These are phyloP conservation scores for Beta vulgaris DNA, from an alignment of 148 eudicot genomes.

Conservation along the genomic window DNA sequence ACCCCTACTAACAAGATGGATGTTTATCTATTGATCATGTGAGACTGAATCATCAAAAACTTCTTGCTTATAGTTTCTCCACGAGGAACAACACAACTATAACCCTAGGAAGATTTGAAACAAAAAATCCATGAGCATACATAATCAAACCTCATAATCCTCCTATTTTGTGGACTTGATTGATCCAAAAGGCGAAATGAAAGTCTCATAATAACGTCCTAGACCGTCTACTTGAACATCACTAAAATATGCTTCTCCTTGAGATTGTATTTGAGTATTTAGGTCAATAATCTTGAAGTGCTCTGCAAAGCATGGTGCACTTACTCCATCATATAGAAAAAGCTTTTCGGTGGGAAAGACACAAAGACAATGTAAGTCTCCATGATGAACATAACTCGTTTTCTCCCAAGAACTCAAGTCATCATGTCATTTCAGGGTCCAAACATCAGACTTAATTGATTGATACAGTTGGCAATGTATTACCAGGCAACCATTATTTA, in stretches of 20 bases:
- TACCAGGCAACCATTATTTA: conserved; percentile 1
- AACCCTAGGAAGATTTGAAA: too few species aligned
- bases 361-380: not conserved
- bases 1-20: too few species aligned
- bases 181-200: conserved; percentile 4
- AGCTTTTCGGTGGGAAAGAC: not conserved
- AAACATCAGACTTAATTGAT: conserved; percentile 3
- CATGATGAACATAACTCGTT: not conserved
- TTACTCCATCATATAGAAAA: not conserved
- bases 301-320: not conserved
- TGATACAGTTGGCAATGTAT: not conserved
- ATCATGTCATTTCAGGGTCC: conserved; percentile 1
- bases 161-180: not conserved
- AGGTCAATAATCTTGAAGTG: conserved; percentile 5
- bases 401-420: conserved; percentile 18
- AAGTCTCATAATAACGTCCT: conserved; percentile 13
- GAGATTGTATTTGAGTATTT: not conserved
- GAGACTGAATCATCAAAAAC: too few species aligned
- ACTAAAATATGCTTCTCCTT: not conserved
- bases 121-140: too few species aligned
- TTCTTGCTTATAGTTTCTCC: too few species aligned
- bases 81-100: too few species aligned
- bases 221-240: not conserved
- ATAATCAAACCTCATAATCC: not conserved
- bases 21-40: too few species aligned